Evolutionary conservation across 2,329 filamentous ascomycete genomes (phyloP).

Genomic region (Aspergillus floridensis): DNA sequence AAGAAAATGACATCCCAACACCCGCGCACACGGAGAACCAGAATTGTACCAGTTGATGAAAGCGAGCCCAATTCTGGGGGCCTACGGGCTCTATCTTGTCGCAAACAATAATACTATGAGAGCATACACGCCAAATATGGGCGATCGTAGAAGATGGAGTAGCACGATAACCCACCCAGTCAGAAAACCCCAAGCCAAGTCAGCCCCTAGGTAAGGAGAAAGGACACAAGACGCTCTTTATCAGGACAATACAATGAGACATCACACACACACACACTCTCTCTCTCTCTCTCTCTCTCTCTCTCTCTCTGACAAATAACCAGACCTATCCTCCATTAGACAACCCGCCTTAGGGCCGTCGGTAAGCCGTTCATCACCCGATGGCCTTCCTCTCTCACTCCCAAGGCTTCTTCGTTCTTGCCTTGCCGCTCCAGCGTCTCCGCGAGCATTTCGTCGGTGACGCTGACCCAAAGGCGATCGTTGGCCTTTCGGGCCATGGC

Average conservation of each 20-base stretch:
- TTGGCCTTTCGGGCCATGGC: conserved; percentile 68
- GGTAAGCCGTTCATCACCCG: conserved; percentile 40
- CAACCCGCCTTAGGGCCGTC: conserved; percentile 32
- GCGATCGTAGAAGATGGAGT: background rate
- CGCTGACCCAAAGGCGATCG: conserved; percentile 74
- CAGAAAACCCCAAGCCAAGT: background rate
- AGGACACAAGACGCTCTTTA: background rate
- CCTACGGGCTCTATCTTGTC: too few species aligned
- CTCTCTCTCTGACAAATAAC: background rate
- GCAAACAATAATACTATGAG: background rate
- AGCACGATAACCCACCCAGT: background rate
- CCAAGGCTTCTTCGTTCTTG: conserved; percentile 53
- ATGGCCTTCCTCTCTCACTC: conserved; percentile 46
- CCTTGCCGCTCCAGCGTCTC: conserved; percentile 73
- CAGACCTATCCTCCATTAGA: conserved; percentile 1
- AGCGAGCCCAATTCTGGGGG: too few species aligned
- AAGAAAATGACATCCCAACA: too few species aligned
- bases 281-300: too few species aligned
- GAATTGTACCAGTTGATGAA: too few species aligned
- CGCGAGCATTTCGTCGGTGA: conserved; percentile 74
- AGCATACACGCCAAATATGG: background rate
- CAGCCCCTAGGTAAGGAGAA: background rate
- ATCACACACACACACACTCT: background rate
- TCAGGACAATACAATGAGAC: background rate
- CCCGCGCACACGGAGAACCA: too few species aligned